phyloP scores from a whole-genome alignment of 2,329 filamentous ascomycete species.

The Ophidiomyces ophidiicola region DNA sequence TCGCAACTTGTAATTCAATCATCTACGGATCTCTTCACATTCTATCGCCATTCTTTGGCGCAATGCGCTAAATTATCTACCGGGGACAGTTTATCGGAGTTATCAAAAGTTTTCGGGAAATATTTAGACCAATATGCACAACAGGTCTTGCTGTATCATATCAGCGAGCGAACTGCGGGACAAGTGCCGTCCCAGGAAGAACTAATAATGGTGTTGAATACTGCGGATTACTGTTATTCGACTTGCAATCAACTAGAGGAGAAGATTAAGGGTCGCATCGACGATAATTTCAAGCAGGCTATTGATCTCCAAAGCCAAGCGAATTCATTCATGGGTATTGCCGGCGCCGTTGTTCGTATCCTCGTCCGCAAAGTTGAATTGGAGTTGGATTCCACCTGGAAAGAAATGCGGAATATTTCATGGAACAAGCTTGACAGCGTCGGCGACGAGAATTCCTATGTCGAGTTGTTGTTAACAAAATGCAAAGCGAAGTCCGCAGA shows the following conservation, averaged over 20 bases:
- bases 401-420: constrained; percentile 91
- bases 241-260: constrained; percentile 91
- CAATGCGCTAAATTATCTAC: constrained; percentile 96
- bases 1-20: constrained; percentile 80
- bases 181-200: constrained; percentile 53
- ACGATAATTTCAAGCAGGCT: constrained; percentile 58
- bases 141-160: constrained; percentile 68
- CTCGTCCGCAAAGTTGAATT: constrained; percentile 74
- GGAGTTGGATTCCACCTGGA: constrained; percentile 75
- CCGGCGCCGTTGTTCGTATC: constrained; percentile 70
- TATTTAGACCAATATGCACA: constrained; percentile 94
- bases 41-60: constrained; percentile 82
- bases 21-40: constrained; percentile 92
- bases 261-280: constrained; percentile 82
- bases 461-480: constrained; percentile 63
- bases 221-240: constrained; percentile 90
- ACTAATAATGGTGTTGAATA: constrained; percentile 78
- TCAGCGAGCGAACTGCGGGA: constrained; percentile 47
- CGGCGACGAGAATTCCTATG: constrained; percentile 85
- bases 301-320: constrained; percentile 88
- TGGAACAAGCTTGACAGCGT: constrained; percentile 92
- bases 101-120: constrained; percentile 75
- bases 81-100: constrained; percentile 69
- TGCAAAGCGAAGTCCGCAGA: constrained; percentile 61
- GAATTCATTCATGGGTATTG: constrained; percentile 90